phyloP scores from a whole-genome alignment of 2,329 filamentous ascomycete species.

The Chrysoporthe deuterocubensis region DNA sequence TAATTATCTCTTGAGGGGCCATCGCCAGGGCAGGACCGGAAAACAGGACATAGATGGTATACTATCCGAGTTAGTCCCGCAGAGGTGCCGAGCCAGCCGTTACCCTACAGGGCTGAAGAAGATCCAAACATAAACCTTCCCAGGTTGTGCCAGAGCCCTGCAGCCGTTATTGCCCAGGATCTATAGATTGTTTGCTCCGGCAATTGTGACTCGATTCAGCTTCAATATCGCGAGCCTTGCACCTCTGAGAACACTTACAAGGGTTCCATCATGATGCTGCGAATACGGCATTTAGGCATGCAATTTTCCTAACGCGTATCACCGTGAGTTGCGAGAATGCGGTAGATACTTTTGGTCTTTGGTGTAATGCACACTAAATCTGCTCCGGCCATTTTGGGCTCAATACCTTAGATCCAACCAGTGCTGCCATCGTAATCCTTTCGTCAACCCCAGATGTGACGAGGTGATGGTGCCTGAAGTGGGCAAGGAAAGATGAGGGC shows the following conservation, averaged over 20 bases:
- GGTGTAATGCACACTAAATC: neutral
- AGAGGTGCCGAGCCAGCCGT: constrained; percentile 9
- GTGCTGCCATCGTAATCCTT: neutral
- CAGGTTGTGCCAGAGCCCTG: neutral
- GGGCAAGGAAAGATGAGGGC: neutral
- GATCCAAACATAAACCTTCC: neutral
- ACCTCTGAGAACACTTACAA: neutral
- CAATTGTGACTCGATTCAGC: neutral
- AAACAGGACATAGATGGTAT: constrained; percentile 4
- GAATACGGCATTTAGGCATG: neutral
- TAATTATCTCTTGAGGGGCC: neutral
- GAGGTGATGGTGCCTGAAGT: neutral
- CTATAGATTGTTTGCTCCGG: neutral
- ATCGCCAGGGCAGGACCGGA: neutral
- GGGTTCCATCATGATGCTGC: neutral
- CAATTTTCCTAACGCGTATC: too few relatives aligned
- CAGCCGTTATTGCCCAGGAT: constrained; percentile 1
- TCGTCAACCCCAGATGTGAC: neutral
- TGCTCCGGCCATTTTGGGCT: neutral
- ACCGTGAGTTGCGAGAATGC: neutral
- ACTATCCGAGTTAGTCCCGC: constrained; percentile 9
- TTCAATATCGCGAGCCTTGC: neutral
- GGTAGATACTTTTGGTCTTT: neutral
- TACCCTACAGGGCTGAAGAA: constrained; percentile 16
- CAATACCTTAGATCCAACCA: neutral